A percentile compares a stretch with the other conserved stretches of the same genome.
phyloP scores from a whole-genome alignment of 2,329 filamentous ascomycete species.

The Talaromyces amestolkiae region DNA sequence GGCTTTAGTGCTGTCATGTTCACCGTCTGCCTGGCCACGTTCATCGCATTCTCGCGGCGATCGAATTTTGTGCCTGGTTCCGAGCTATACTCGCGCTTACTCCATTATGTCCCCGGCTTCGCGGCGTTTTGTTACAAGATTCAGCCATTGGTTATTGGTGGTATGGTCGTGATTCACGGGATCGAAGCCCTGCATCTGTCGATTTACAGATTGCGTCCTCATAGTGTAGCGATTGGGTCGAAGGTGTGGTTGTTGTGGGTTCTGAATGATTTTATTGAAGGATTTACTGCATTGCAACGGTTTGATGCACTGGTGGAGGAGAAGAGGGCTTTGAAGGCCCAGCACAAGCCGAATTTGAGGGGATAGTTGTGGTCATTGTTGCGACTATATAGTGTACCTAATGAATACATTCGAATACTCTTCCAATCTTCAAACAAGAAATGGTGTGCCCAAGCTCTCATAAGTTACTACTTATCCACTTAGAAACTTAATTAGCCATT shows the following conservation, averaged over 20 bases:
- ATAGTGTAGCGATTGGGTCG: constrained; percentile 52
- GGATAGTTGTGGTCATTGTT: not conserved
- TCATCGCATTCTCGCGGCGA: constrained; percentile 51
- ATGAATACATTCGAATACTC: no score
- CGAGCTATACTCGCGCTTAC: constrained; percentile 50
- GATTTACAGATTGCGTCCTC: constrained; percentile 46
- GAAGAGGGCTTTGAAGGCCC: constrained; percentile 33
- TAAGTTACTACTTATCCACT: no score
- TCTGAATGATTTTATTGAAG: constrained; percentile 53
- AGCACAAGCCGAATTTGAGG: constrained; percentile 22
- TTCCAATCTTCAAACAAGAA: no score
- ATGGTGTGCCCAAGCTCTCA: no score
- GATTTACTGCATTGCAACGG: constrained; percentile 49
- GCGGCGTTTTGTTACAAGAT: constrained; percentile 58
- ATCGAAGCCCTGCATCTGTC: constrained; percentile 58
- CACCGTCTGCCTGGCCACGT: constrained; percentile 54
- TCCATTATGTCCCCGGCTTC: constrained; percentile 57
- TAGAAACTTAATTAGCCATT: not conserved
- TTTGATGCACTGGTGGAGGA: constrained; percentile 46
- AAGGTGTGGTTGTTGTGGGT: constrained; percentile 56
- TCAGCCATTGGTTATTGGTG: constrained; percentile 57
- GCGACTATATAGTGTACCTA: no score
- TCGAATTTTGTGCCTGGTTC: constrained; percentile 55
- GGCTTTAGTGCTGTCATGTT: constrained; percentile 57
- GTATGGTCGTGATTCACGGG: constrained; percentile 64